Conservation (phyloP, 805 yeast genomes). For the Myxozyma vanderwaltii region DNA sequence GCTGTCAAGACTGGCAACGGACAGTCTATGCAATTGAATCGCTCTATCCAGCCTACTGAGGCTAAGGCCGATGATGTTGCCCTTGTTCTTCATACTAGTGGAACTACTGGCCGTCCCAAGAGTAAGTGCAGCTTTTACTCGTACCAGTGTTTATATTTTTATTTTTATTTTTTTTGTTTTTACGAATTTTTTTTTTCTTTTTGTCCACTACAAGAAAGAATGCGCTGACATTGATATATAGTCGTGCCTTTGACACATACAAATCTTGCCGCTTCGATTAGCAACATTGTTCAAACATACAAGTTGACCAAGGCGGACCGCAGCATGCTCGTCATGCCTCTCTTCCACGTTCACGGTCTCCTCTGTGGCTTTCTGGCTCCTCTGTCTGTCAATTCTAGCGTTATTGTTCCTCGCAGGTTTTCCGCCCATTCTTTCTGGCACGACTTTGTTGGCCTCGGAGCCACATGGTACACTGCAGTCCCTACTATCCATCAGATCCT, state of each 20-base stretch:
- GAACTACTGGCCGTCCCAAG: slow-evolving; percentile 76
- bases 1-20: slow-evolving; percentile 1
- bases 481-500: slow-evolving; percentile 75
- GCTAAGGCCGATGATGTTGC: slow-evolving; percentile 53
- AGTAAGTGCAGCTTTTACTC: slow-evolving; percentile 20
- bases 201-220: too few relatives aligned
- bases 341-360: slow-evolving; percentile 76
- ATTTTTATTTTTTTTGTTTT: too few relatives aligned
- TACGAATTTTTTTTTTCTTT: too few relatives aligned
- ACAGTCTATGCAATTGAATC: slow-evolving; percentile 39
- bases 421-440: slow-evolving; percentile 64
- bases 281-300: slow-evolving; percentile 62
- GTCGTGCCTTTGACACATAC: slow-evolving; percentile 71
- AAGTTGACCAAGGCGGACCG: slow-evolving; percentile 52
- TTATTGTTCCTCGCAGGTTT: slow-evolving; percentile 60
- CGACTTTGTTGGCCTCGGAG: slow-evolving; percentile 53
- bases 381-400: slow-evolving; percentile 59
- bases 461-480: slow-evolving; percentile 70
- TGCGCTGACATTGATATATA: slow-evolving; percentile 1
- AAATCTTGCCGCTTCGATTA: slow-evolving; percentile 61
- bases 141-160: too few relatives aligned
- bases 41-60: slow-evolving; percentile 42
- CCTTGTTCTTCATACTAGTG: slow-evolving; percentile 69
- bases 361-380: slow-evolving; percentile 67
- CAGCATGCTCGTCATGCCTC: slow-evolving; percentile 71